phyloP scores from a whole-genome alignment of 228 moss, liverwort and hornwort species.

The Sphagnum fallax region DNA sequence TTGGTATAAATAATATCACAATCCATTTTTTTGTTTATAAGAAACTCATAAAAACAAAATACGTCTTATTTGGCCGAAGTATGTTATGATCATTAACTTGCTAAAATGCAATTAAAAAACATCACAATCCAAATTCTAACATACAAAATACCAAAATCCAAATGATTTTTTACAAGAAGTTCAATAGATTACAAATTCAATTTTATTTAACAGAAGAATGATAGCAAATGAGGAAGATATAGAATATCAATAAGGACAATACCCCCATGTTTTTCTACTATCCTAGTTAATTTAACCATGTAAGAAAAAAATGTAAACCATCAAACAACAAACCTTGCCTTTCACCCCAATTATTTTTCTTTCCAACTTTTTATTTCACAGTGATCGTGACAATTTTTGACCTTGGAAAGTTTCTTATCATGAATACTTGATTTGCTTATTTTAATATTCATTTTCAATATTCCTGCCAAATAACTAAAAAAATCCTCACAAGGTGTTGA shows the following conservation, averaged over 20 bases:
- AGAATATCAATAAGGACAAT: slow-evolving; percentile 12
- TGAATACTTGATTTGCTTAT: background rate
- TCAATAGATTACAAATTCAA: no score
- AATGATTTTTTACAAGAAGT: no score
- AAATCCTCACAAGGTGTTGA: no score
- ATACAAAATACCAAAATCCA: no score
- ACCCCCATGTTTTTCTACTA: slow-evolving; percentile 18
- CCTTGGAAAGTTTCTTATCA: background rate
- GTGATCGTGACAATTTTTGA: background rate
- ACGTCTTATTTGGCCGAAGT: no score
- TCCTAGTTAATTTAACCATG: slow-evolving; percentile 8
- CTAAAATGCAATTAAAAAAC: no score
- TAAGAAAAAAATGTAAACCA: slow-evolving; percentile 21
- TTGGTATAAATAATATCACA: no score
- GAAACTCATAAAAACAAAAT: no score
- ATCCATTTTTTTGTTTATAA: no score
- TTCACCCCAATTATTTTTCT: background rate
- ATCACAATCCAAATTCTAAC: no score
- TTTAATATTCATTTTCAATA: background rate
- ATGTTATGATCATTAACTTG: no score
- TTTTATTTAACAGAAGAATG: no score
- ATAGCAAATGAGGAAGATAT: slow-evolving; percentile 11
- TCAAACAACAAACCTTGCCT: slow-evolving; percentile 5
- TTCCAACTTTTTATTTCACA: background rate
- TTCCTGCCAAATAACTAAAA: slow-evolving; percentile 1